Percentiles rank a stretch among this genome's conserved stretches.
phyloP scores from a whole-genome alignment of 345 rosid genomes.

The Leavenworthia alabamica region DNA sequence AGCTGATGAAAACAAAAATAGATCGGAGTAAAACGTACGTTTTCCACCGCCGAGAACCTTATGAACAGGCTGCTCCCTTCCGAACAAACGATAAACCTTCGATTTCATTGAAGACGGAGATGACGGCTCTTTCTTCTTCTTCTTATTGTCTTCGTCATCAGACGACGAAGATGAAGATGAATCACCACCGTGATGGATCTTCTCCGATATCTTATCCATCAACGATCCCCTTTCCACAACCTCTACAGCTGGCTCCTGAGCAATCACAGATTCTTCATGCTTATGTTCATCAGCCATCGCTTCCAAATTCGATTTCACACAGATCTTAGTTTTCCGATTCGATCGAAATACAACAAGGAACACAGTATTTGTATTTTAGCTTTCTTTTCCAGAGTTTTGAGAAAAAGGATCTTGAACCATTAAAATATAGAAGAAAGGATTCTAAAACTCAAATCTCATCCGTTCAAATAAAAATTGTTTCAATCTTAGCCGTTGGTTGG shows the following conservation, averaged over 20 bases:
- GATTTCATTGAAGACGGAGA: constrained; percentile 25
- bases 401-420: constrained; percentile 22
- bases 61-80: constrained; percentile 45
- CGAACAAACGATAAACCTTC: constrained; percentile 62
- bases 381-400: constrained; percentile 9
- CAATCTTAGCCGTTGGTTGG: constrained; percentile 25
- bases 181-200: constrained; percentile 28
- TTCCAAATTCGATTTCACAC: constrained; percentile 8
- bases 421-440: constrained; percentile 12
- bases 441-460: not conserved
- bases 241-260: constrained; percentile 24
- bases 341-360: not conserved
- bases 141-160: constrained; percentile 21
- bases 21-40: constrained; percentile 30
- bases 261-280: constrained; percentile 23
- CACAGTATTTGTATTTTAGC: constrained; percentile 11
- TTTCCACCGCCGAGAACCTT: constrained; percentile 37
- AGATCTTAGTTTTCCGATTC: constrained; percentile 5
- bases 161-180: constrained; percentile 26
- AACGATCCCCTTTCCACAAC: constrained; percentile 29
- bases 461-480: not conserved
- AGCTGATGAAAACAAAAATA: not conserved
- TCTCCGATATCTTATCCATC: constrained; percentile 37
- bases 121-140: constrained; percentile 18
- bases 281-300: constrained; percentile 29